Base-by-base conservation (phyloP, 2,329 filamentous ascomycete genomes). In the Exserohilum rostratum region DNA sequence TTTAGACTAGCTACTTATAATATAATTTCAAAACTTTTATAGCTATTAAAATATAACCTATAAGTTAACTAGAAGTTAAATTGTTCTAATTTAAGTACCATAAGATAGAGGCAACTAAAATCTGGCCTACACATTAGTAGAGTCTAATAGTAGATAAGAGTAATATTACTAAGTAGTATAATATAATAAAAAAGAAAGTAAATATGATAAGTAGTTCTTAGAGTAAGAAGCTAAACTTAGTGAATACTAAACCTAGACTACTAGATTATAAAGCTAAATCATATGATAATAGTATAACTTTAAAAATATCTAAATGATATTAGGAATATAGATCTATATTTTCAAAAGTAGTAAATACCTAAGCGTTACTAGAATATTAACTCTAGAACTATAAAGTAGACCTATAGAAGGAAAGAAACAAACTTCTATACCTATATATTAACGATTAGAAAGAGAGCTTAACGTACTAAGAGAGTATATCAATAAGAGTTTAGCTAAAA, bases 351-450 rank as follows among this genome's bases (percentile, higher is more conserved):
- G 45, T 47, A 47, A 15, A 39, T 12, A 35, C 5, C 0, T 0
- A 46, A 39, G 40, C 13, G 13, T 25, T 52, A 52, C 42, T 46
- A 52, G 35, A 52, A 7, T 3, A 52, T 13, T 25, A 46, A 39
- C 13, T 11, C 6, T 54, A 49, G 9, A 27, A 54, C 29, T 35
- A 45, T 12, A 30, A 37, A 11, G 49, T 54, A 29, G 17, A 31
- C 22, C 17, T 49, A 39, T 3, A 48, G 25, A 17, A 54, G 44
- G 18, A 15, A 31, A 49, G 22, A 25, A 25, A 25, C 22, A 4
- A 7, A 25, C 22, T 25, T 25, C 7, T 7, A 7, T 4, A 7
- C 22, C 22, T 25, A 25, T 25, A 25, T 25, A 25, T 25, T 25
- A 25, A 25, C 7, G 4, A 25, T 25, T 25, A 3, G 7, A 42